Conservation (phyloP, 495 filamentous ascomycete species). For the Daldinia concentrica region DNA sequence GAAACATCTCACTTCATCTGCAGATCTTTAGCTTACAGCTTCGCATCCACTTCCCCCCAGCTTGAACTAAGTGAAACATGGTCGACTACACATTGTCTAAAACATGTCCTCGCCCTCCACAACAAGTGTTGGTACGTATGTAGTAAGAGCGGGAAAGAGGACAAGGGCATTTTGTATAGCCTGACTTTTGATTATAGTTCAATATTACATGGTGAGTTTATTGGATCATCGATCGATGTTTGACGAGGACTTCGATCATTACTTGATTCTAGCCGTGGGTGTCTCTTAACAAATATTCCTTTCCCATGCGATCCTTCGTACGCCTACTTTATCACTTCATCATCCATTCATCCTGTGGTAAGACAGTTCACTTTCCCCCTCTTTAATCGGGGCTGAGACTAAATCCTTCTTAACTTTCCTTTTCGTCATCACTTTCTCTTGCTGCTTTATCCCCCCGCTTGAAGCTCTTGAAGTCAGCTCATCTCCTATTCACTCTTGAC, state of each 20-base stretch:
- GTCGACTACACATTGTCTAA: constrained; percentile 32
- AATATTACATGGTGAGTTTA: constrained; percentile 21
- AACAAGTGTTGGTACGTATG: constrained; percentile 9
- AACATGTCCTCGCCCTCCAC: constrained; percentile 23
- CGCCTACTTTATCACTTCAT: constrained; percentile 31
- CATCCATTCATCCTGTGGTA: constrained; percentile 9
- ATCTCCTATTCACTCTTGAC: not conserved
- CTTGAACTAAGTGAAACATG: constrained; percentile 33
- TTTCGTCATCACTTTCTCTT: constrained; percentile 25
- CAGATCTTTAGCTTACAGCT: constrained; percentile 19
- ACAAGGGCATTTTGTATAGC: not conserved
- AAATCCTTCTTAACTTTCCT: constrained; percentile 16
- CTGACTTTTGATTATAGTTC: constrained; percentile 2
- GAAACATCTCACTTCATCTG: constrained; percentile 34
- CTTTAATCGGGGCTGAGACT: constrained; percentile 25
- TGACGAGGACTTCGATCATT: constrained; percentile 30
- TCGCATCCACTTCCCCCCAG: constrained; percentile 31
- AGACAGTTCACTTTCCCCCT: constrained; percentile 7
- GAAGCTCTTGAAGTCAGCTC: not conserved
- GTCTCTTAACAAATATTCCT: constrained; percentile 18
- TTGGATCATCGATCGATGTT: constrained; percentile 18
- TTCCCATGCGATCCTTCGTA: constrained; percentile 37
- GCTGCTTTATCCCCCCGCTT: not conserved
- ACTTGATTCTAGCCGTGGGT: constrained; percentile 9
- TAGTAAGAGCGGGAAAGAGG: not conserved